Conservation (phyloP, 495 filamentous ascomycete species). For the Aspergillus biplanus region DNA sequence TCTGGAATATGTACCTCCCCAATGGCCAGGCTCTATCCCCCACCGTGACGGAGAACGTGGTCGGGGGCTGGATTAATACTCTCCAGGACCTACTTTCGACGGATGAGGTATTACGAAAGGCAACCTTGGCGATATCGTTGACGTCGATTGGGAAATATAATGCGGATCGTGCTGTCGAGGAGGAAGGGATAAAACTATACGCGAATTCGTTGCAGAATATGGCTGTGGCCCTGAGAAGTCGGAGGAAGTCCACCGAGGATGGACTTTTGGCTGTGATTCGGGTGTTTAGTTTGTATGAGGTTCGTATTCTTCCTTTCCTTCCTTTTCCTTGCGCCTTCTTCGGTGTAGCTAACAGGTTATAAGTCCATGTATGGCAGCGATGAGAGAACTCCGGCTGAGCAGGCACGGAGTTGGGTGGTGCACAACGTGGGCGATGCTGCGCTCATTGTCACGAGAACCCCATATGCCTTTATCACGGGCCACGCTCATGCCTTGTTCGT, state of each 20-base stretch:
- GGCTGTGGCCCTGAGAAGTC: conserved; percentile 9
- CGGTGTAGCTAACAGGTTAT: background rate
- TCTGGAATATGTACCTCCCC: conserved; percentile 15
- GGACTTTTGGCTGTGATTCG: conserved; percentile 8
- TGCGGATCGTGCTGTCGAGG: background rate
- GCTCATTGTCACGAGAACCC: conserved; percentile 4
- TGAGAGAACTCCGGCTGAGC: background rate
- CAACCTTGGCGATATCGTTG: conserved; percentile 7
- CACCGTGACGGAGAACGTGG: background rate
- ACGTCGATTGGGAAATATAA: conserved; percentile 10
- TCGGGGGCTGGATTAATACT: conserved; percentile 16
- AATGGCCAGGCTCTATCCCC: conserved; percentile 7
- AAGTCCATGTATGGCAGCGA: conserved; percentile 11
- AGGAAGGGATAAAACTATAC: conserved; percentile 14
- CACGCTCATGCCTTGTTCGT: conserved; percentile 11
- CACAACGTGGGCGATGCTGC: conserved; percentile 16
- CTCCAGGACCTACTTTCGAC: background rate
- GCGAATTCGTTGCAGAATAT: conserved; percentile 8
- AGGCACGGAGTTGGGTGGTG: conserved; percentile 13
- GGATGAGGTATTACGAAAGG: conserved; percentile 7
- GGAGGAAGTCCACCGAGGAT: conserved; percentile 1
- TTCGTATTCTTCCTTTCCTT: background rate
- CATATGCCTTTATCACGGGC: conserved; percentile 15
- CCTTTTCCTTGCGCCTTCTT: background rate
- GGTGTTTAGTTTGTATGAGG: conserved; percentile 16